Evolutionary conservation across 192 early-diverging fungal genomes (phyloP), one percentile per base, ranked within the genome.

Genomic region (Backusella sp.): DNA sequence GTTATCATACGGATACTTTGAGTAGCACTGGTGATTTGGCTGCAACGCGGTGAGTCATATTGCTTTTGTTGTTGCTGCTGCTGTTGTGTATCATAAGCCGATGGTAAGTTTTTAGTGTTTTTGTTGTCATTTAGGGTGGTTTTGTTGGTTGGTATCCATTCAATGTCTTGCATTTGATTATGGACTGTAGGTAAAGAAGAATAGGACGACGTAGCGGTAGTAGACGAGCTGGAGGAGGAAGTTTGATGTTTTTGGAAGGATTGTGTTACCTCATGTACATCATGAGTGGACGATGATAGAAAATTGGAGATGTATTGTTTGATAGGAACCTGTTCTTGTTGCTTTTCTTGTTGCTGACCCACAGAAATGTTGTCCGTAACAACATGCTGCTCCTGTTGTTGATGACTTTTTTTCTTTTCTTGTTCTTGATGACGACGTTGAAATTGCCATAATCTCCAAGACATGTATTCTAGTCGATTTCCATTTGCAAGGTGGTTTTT

Each of bases 371-470:
- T 71, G 12, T 71, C 42, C 21, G n/a, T 26, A 46, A 21, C 42
- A 28, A 30, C 7, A n/a, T 49, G 39, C 17, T 49, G 9, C n/a
- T 42, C 7, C 2, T 69, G 23, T 28, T 14, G 56, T 0, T 62
- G 56, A 12, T 12, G 23, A 7, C 9, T 62, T 12, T 28, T 62
- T 14, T 62, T 28, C 12, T 62, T 11, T 11, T 62, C 21, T 26
- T 28, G 3, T 26, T 62, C 56, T 28, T 28, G 66, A 35, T n/a
- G 66, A 21, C 30, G 66, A 7, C 32, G 30, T 9, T 72, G 28
- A 19, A 46, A 30, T 23, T 79, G 68, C 80, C 80, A 81, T 49
- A 81, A 28, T 74, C 81, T 32, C 80, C 80, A 81, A 14, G 80
- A 77, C 72, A 81, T 81, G 42, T 81, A 77, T 70, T 81, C 80